Evolutionary conservation across 228 moss, liverwort and hornwort genomes (phyloP).

Genomic region (Sphagnum magellanicum): DNA sequence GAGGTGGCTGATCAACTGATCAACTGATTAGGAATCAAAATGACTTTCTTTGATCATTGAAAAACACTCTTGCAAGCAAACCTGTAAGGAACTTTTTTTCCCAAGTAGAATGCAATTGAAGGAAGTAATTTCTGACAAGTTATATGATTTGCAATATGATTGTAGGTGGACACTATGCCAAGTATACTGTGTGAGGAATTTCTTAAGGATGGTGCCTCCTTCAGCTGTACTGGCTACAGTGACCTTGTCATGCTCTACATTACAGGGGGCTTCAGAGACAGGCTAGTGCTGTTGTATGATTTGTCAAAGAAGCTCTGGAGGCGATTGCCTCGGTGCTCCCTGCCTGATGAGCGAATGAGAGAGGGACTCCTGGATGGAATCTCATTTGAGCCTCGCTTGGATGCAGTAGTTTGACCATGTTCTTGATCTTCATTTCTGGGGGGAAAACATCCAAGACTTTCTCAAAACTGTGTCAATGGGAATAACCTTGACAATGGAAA

Average conservation of each 20-base stretch:
- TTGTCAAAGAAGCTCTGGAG: conserved; percentile 35
- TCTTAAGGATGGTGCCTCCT: conserved; percentile 37
- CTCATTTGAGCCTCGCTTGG: conserved; percentile 45
- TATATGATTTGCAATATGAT: no score
- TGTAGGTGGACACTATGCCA: conserved; percentile 39
- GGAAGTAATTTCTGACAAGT: no score
- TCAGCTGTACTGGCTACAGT: conserved; percentile 43
- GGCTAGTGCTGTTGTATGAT: conserved; percentile 31
- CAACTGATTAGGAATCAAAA: no score
- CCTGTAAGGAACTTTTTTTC: no score
- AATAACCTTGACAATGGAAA: no score
- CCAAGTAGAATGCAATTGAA: no score
- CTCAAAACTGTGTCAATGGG: not conserved
- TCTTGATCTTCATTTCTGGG: not conserved
- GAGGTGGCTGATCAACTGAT: conserved; percentile 7
- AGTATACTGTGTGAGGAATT: conserved; percentile 43
- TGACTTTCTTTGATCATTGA: no score
- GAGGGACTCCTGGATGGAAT: conserved; percentile 47
- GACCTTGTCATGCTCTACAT: conserved; percentile 45
- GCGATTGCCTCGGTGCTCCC: conserved; percentile 31
- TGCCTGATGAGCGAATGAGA: conserved; percentile 34
- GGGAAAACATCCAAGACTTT: not conserved
- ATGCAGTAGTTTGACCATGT: conserved; percentile 24
- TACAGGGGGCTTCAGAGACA: conserved; percentile 26
- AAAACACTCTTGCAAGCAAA: no score